Evolutionary conservation across 2,329 filamentous ascomycete species (phyloP).

Genomic region (Diaporthe capsici): DNA sequence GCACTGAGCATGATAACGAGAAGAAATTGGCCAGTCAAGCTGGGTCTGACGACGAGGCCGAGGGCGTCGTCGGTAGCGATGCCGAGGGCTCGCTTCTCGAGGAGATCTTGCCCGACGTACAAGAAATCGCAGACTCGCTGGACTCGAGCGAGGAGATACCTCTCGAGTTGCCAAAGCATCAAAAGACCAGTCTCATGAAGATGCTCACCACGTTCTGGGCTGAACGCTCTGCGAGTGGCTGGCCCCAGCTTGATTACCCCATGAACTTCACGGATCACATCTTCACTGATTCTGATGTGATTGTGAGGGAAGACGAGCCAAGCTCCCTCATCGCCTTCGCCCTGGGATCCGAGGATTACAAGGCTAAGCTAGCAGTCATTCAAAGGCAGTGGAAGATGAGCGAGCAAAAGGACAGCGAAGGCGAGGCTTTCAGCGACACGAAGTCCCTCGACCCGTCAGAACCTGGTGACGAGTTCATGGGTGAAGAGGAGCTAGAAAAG

Average conservation of each 20-base stretch:
- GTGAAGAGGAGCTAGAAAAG: slow-evolving; percentile 84
- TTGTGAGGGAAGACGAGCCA: slow-evolving; percentile 96
- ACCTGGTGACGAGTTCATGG: slow-evolving; percentile 55
- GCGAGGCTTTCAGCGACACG: slow-evolving; percentile 48
- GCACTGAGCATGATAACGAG: slow-evolving; percentile 59
- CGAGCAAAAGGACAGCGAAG: slow-evolving; percentile 55
- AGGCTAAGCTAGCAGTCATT: slow-evolving; percentile 80
- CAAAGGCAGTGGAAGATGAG: slow-evolving; percentile 64
- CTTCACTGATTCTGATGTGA: slow-evolving; percentile 96
- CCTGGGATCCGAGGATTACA: slow-evolving; percentile 89
- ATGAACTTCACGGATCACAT: slow-evolving; percentile 91
- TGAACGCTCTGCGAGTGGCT: slow-evolving; percentile 94
- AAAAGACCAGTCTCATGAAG: slow-evolving; percentile 93
- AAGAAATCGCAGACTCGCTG: slow-evolving; percentile 73
- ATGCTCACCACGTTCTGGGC: slow-evolving; percentile 99
- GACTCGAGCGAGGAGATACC: slow-evolving; percentile 73
- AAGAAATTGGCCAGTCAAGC: slow-evolving; percentile 68
- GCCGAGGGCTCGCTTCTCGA: slow-evolving; percentile 78
- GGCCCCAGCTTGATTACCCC: slow-evolving; percentile 93
- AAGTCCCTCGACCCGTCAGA: slow-evolving; percentile 53
- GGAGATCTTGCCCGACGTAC: slow-evolving; percentile 75
- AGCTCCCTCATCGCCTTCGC: slow-evolving; percentile 96
- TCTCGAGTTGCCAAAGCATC: slow-evolving; percentile 88
- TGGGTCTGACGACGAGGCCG: slow-evolving; percentile 75
- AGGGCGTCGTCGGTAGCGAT: slow-evolving; percentile 73